These are phyloP conservation scores for Arxiozyma bovina DNA, from an alignment of 1,139 yeast species.

Conservation along the genomic window DNA sequence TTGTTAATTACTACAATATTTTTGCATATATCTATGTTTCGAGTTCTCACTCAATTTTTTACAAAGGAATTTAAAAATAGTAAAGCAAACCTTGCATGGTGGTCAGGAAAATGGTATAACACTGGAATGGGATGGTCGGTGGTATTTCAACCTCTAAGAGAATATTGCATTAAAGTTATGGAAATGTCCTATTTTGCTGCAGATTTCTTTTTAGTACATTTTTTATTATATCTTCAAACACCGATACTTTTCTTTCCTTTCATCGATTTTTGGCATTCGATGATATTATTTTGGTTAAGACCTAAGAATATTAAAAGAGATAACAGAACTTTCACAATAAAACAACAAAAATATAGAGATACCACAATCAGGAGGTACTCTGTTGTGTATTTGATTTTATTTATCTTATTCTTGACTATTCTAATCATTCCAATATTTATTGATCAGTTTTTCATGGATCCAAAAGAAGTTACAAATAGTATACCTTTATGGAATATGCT, in stretches of 20 bases:
- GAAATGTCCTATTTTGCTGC: constrained; percentile 63
- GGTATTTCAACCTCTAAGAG: constrained; percentile 61
- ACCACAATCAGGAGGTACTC: constrained; percentile 35
- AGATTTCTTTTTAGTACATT: constrained; percentile 65
- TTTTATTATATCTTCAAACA: constrained; percentile 47
- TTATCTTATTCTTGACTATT: constrained; percentile 34
- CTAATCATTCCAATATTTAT: constrained; percentile 40
- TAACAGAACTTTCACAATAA: constrained; percentile 35
- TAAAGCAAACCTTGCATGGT: constrained; percentile 63
- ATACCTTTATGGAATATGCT: constrained; percentile 34
- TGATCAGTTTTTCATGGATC: constrained; percentile 19
- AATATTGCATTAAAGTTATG: constrained; percentile 54
- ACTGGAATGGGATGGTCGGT: constrained; percentile 52
- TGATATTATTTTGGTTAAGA: constrained; percentile 71
- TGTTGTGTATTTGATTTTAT: constrained; percentile 37
- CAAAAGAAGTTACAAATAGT: constrained; percentile 14
- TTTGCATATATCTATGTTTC: constrained; percentile 47
- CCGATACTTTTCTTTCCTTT: constrained; percentile 64
- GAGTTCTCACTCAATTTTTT: constrained; percentile 40
- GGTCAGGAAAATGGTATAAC: constrained; percentile 73
- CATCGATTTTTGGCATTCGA: constrained; percentile 68
- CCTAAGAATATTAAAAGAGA: constrained; percentile 49
- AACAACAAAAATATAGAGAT: constrained; percentile 33
- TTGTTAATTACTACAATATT: constrained; percentile 50
- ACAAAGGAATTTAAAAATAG: constrained; percentile 55